Evolutionary conservation across 192 early-diverging fungal genomes (phyloP), one percentile per base, ranked within the genome.

Genomic region (Podila horticola): DNA sequence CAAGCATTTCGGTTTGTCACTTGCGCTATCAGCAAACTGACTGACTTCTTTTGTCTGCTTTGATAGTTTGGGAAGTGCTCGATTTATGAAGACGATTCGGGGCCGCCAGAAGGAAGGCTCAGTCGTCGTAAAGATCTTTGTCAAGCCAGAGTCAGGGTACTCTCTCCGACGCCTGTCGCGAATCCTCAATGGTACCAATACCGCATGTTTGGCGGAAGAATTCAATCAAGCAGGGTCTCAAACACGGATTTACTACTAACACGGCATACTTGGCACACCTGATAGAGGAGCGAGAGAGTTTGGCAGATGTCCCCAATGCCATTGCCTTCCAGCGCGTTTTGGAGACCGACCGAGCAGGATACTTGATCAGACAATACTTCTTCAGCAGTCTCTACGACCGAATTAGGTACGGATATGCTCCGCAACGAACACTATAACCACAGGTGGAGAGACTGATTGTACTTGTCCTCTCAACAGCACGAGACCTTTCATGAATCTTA

Each of bases 381-480:
- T 94, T 94, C 68, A 91, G 91, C 75, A 97, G 92, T 86, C 89
- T 99, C n/a, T 99, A 99, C 61, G 97, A 99, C 84, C 92, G 96
- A 9, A 95, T 98, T 36, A 94, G 93, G 93, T 93, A 57, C 26
- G 52, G n/a, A 22, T 24, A 11, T 55, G 9, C 9, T 24, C 24
- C 12, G 10, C 52, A 19, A 45, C 3, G 41, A 45, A 45, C 2
- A 45, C 15, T 45, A 15, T 7, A 12, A 45, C 15, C 41, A 45
- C 3, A 8, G 41, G 15, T 4, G 1, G 3, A 17, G 41, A 0
- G 15, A 28, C 22, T 20, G 34, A 9, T 2, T 55, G 12, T 30
- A 34, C 31, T 6, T 57, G 6, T 33, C 2, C 13, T 28, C 41
- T 28, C 30, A 49, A 29, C 50, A 98, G 96, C 71, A 99, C 95